A percentile compares a stretch with the other conserved stretches of the same genome.
Evolutionary conservation across 1,139 yeast genomes (phyloP).

Genomic region (Zygosaccharomyces sapae): DNA sequence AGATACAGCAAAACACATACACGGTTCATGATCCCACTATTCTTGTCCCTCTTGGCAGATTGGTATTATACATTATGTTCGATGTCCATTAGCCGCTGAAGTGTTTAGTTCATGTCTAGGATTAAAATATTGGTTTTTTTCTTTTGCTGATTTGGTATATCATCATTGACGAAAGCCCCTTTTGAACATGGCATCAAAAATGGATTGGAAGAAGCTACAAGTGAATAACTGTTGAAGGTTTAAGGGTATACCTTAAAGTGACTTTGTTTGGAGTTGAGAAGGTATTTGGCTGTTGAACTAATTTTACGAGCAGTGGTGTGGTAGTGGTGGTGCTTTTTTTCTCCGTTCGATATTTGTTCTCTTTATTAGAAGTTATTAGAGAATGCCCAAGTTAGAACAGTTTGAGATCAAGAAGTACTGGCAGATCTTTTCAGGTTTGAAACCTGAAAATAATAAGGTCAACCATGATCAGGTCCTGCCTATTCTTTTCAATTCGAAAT

Average conservation of each 20-base stretch:
- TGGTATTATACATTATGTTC: neutral
- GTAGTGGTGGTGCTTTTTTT: neutral
- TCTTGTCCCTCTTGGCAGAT: neutral
- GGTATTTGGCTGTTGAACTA: neutral
- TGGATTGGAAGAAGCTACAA: neutral
- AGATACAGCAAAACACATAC: neutral
- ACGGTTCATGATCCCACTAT: neutral
- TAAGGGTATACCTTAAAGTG: neutral
- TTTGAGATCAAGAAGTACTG: conserved; percentile 95
- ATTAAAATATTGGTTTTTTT: neutral
- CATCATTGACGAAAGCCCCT: neutral
- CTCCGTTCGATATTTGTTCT: neutral
- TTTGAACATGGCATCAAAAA: neutral
- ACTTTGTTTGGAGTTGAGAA: neutral
- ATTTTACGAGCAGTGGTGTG: neutral
- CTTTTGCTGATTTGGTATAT: neutral
- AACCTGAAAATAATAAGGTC: conserved; percentile 72
- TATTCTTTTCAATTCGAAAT: conserved; percentile 82
- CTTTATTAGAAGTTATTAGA: neutral
- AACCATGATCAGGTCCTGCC: conserved; percentile 83
- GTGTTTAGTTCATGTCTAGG: neutral
- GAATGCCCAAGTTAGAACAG: conserved; percentile 64
- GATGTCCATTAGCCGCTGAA: neutral
- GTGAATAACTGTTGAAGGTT: neutral
- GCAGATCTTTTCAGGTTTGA: conserved; percentile 90